Evolutionary conservation across 2,329 filamentous ascomycete species (phyloP), one percentile per base, ranked within the genome.

Genomic region (Aspergillus nomiae): DNA sequence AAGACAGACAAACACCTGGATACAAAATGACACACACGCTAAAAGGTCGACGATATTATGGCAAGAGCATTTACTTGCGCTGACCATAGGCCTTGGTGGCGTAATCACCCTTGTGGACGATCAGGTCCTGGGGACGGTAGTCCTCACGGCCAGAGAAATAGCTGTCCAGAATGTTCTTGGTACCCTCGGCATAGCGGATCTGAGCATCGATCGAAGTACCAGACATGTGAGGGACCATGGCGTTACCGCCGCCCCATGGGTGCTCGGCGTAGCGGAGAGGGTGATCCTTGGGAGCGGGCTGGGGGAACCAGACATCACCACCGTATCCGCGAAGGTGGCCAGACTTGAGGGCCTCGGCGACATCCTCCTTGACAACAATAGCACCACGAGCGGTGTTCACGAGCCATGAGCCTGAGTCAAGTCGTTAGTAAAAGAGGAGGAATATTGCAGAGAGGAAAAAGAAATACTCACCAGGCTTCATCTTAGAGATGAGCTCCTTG

Each of bases 331-430:
- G 78, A 66, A 82, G 78, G 81, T 98, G 94, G 74, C 95, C 95
- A 38, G 86, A 87, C 86, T 94, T 92, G 79, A 99, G 88, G 56
- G 95, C 95, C 32, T 90, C 94, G 67, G 95, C 95, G 62, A 99
- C 95, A 73, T 98, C 95, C 84, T 98, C 94, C 89, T 98, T 98
- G 84, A 98, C 94, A 73, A 99, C 94, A 78, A 99, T 99, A 81
- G 95, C 95, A 75, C 95, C 95, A 80, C 95, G 95, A 72, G 95
- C 95, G 34, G 95, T 99, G 90, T 99, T 99, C 84, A 99, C 85
- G 78, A 99, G 91, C 92, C 95, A 98, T 45, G 93, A 91, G 75
- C 93, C 90, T 91, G 62, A 51, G 41, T 16, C 4, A 16, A 62
- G 12, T 14, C 48, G 46, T 34, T 43, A 30, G 63, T 68, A 59